phyloP scores from a whole-genome alignment of 2,329 filamentous ascomycete genomes.

The Periconia macrospinosa region DNA sequence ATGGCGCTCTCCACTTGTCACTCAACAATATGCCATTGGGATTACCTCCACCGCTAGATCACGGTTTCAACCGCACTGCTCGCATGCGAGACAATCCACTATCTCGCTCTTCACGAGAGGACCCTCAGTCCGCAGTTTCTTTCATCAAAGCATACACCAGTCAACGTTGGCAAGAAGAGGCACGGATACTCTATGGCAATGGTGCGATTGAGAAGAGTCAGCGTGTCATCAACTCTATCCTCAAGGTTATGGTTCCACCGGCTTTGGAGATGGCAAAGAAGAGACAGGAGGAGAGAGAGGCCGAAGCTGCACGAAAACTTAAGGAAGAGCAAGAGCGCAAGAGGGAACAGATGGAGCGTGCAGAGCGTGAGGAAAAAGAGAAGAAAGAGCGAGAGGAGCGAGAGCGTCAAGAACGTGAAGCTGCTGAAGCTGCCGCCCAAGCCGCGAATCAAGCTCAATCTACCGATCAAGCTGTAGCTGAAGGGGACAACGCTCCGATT shows the following conservation, averaged over 20 bases:
- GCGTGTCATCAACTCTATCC: constrained; percentile 68
- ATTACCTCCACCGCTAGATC: constrained; percentile 36
- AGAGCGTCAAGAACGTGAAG: constrained; percentile 48
- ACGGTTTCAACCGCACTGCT: constrained; percentile 31
- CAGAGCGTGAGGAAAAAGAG: constrained; percentile 42
- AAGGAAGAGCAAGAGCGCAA: constrained; percentile 67
- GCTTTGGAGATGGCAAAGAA: constrained; percentile 81
- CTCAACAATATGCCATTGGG: constrained; percentile 47
- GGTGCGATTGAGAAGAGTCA: constrained; percentile 69
- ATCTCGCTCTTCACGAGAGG: constrained; percentile 49
- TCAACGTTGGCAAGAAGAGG: constrained; percentile 85
- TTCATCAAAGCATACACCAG: constrained; percentile 74
- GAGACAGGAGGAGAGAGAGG: constrained; percentile 70
- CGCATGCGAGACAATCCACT: constrained; percentile 34
- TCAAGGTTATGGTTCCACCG: constrained; percentile 75
- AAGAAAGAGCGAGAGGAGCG: constrained; percentile 48
- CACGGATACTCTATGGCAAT: constrained; percentile 78
- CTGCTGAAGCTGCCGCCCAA: constrained; percentile 40
- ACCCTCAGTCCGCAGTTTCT: constrained; percentile 73
- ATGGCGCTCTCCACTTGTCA: constrained; percentile 56
- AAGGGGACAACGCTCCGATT: constrained; percentile 41
- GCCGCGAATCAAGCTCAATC: constrained; percentile 2
- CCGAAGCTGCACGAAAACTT: constrained; percentile 62
- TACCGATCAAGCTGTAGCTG: constrained; percentile 4
- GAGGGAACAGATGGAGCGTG: constrained; percentile 55